Conservation (phyloP, 164 flowering plant genomes). For the Macadamia integrifolia region DNA sequence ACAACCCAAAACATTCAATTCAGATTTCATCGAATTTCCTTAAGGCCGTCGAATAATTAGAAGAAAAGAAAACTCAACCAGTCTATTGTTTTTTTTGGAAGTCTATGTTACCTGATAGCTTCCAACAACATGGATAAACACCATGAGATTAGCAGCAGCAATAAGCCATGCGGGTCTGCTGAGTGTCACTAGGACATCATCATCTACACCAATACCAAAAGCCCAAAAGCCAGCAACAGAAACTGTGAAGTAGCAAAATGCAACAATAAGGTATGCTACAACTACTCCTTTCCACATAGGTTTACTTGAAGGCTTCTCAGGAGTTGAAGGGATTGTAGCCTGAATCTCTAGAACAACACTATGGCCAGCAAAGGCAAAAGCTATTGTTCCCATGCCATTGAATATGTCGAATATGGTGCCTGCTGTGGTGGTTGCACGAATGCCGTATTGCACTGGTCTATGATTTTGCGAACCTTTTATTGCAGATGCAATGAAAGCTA, state of each 20-base stretch:
- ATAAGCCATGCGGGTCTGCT: conserved; percentile 36
- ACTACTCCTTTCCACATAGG: conserved; percentile 33
- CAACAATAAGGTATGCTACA: conserved; percentile 27
- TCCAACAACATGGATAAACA: conserved; percentile 35
- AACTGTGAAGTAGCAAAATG: conserved; percentile 28
- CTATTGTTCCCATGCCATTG: conserved; percentile 22
- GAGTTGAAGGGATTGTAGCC: conserved; percentile 31
- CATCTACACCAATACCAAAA: conserved; percentile 26
- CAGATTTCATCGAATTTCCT: neutral
- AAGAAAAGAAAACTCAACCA: no score
- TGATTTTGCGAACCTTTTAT: conserved; percentile 14
- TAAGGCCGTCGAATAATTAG: no score
- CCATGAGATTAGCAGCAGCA: conserved; percentile 28
- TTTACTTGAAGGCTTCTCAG: conserved; percentile 22
- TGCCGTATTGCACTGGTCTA: neutral
- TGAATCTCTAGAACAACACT: conserved; percentile 35
- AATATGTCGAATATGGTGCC: conserved; percentile 22
- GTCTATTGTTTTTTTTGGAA: no score
- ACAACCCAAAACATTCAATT: neutral
- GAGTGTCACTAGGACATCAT: conserved; percentile 29
- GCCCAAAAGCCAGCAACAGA: conserved; percentile 25
- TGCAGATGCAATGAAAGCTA: conserved; percentile 23
- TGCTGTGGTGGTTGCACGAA: conserved; percentile 8
- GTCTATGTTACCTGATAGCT: conserved; percentile 29
- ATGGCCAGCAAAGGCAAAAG: conserved; percentile 34